Evolutionary conservation across 345 rosid species (phyloP).

Genomic region (Gossypium ekmanianum): DNA sequence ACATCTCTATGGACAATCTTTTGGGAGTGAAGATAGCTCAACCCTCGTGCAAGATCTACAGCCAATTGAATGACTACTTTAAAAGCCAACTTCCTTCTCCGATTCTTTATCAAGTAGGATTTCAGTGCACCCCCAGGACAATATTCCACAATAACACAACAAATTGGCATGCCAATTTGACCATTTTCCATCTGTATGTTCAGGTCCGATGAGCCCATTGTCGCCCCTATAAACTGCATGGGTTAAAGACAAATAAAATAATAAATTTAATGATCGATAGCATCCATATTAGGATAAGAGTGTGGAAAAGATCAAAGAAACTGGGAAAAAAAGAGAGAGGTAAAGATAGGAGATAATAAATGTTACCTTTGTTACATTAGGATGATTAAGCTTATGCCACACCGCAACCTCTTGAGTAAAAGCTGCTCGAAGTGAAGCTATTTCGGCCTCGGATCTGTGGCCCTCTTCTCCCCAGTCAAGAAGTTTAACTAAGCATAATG

Average conservation of each 20-base stretch:
- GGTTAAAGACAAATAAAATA: background rate
- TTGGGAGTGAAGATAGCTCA: conserved; percentile 83
- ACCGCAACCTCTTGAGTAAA: conserved; percentile 94
- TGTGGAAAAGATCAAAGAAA: background rate
- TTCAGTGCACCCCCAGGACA: conserved; percentile 93
- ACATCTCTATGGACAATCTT: conserved; percentile 98
- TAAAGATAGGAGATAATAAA: conserved; percentile 10
- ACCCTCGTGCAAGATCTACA: conserved; percentile 94
- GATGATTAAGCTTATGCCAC: conserved; percentile 98
- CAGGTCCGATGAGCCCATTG: conserved; percentile 82
- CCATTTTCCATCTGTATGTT: conserved; percentile 78
- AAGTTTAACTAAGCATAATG: conserved; percentile 62
- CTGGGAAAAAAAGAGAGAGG: background rate
- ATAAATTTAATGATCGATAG: background rate
- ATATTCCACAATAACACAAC: conserved; percentile 93
- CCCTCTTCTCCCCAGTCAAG: conserved; percentile 99
- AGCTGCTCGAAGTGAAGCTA: conserved; percentile 84
- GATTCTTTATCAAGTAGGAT: conserved; percentile 81
- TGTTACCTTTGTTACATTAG: conserved; percentile 82
- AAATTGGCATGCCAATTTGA: conserved; percentile 79
- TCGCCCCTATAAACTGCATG: conserved; percentile 85
- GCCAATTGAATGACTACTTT: conserved; percentile 90
- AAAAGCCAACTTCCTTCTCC: conserved; percentile 86
- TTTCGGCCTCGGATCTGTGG: conserved; percentile 82
- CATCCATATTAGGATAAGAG: no score